Conservation (phyloP, 1,284 basidiomycete genomes). For the Takashimella koratensis region DNA sequence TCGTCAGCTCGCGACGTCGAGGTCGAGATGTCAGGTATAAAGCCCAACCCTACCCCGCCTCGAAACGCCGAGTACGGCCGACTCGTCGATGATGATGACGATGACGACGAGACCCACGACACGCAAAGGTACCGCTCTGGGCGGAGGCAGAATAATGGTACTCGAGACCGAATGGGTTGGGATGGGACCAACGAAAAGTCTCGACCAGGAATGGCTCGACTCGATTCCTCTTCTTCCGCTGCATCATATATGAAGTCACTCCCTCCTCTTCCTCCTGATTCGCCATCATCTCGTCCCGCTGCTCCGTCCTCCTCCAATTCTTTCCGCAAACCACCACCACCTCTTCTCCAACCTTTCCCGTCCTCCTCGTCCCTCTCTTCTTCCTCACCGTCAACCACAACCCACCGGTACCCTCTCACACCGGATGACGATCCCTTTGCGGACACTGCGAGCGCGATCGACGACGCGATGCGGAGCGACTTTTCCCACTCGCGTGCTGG, state of each 20-base stretch:
- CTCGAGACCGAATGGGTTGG: too few species aligned
- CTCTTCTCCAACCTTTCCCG: background rate
- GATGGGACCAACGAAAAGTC: background rate
- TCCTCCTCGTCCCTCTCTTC: background rate
- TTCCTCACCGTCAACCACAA: background rate
- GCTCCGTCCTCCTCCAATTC: background rate
- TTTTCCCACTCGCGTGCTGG: background rate
- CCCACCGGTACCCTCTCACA: background rate
- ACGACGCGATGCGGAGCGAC: background rate
- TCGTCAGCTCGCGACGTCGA: conserved; percentile 12
- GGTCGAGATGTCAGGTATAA: conserved; percentile 32
- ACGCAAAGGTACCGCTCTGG: background rate
- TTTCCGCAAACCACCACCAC: background rate
- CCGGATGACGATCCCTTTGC: background rate
- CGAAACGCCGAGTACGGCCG: conserved; percentile 26
- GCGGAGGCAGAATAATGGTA: too few species aligned
- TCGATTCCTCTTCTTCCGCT: background rate
- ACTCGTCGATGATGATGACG: conserved; percentile 26
- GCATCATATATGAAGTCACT: background rate
- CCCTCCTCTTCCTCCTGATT: background rate
- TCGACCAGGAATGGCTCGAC: background rate
- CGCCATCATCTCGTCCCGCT: too few species aligned
- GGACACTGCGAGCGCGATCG: background rate
- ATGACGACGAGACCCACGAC: conserved; percentile 7
- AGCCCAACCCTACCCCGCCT: background rate